A percentile compares a stretch with the other conserved stretches of the same genome.
phyloP scores from a whole-genome alignment of 2,329 filamentous ascomycete genomes.

The Metarhizium brunneum region DNA sequence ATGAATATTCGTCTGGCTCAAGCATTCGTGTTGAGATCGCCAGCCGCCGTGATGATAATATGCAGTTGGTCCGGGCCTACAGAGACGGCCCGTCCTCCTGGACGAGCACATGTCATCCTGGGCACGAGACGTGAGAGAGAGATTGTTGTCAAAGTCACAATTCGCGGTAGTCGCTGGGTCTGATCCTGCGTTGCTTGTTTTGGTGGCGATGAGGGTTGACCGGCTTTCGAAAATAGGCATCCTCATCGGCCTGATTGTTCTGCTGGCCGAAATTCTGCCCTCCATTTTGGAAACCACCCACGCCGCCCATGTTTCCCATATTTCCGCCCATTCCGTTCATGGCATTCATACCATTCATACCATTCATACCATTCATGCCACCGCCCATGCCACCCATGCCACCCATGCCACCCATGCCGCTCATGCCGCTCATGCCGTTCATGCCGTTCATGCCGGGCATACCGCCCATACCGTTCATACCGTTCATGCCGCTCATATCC shows the following conservation, averaged over 20 bases:
- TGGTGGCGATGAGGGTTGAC: constrained; percentile 90
- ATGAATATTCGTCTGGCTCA: neutral
- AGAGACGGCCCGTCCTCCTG: neutral
- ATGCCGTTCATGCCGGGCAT: constrained; percentile 12
- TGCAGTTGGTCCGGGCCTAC: neutral
- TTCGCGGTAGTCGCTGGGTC: constrained; percentile 87
- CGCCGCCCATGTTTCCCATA: constrained; percentile 19
- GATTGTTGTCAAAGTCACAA: constrained; percentile 36
- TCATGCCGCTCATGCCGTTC: constrained; percentile 13
- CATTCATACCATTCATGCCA: constrained; percentile 17
- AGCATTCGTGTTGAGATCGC: neutral
- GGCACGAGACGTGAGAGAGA: too few relatives aligned
- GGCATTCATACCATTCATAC: constrained; percentile 26
- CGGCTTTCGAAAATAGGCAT: constrained; percentile 90
- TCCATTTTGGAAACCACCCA: constrained; percentile 22
- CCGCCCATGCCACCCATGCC: constrained; percentile 15
- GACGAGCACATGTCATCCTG: neutral
- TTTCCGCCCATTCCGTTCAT: constrained; percentile 25
- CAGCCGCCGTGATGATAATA: neutral
- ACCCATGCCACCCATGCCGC: constrained; percentile 15
- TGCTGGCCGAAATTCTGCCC: constrained; percentile 36
- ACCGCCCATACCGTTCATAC: constrained; percentile 21
- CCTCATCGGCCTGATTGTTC: constrained; percentile 59
- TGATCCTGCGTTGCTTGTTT: constrained; percentile 66
- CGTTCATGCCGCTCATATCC: constrained; percentile 26